Base-by-base conservation (phyloP, 805 yeast genomes). In the Wickerhamomyces tratensis region DNA sequence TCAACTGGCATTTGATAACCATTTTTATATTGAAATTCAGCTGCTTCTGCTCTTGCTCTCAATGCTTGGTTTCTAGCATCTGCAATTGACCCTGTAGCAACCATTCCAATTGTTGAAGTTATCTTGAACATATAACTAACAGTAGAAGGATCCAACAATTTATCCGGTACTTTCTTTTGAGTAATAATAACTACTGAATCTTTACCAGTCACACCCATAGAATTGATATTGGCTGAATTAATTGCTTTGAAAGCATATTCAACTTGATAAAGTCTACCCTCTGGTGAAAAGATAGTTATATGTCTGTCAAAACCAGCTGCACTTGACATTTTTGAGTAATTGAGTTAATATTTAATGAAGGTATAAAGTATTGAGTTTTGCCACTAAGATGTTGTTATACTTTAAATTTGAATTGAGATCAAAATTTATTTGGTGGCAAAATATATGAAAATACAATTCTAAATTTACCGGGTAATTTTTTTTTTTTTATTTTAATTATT, bases 181-280 rank as follows among this genome's bases (percentile, higher is more conserved):
- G 95, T 84, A 52, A 93, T 80, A 50, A 93, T 71, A 34, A 93
- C 96, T 12, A 91, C 82, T 33, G 85, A 77, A 61, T 85, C 91
- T 54, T 81, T 78, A 42, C 98, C 98, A 40, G 84, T 77, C 47
- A 93, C 74, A 14, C 89, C 98, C 43, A 93, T 59, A 27, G 94
- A 84, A 37, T 96, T 93, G 58, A 93, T 78, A 62, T 86, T 91
- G 45, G 96, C 79, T 38, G 94, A 79, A 58, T 88, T 93, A 61
- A 93, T 88, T 6, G 98, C 98, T 63, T 93, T 89, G 71, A 89
- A 89, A 6, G 98, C 98, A 60, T 93, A 93, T 64, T 93, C 98
- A 34, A 91, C 98, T 68, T 93, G 98, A 67, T 84, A 93, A 47
- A 93, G 73, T 65, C 98, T 81, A 38, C 98, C 98, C 62, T 93